These are phyloP conservation scores for Lipomyces sp. DNA, from an alignment of 805 yeast species.

Conservation along the genomic window DNA sequence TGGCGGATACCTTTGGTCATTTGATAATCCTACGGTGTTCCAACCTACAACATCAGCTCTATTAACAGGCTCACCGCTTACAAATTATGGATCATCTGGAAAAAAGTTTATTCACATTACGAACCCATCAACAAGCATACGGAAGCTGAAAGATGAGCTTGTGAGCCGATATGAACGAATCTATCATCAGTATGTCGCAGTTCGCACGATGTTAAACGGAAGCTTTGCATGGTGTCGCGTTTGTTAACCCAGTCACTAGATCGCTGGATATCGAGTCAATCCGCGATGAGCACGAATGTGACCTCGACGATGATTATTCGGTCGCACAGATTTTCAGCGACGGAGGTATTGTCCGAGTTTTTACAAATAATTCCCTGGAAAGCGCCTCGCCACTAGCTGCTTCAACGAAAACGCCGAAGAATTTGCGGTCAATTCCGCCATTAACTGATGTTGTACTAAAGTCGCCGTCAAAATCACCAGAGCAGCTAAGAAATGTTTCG, in stretches of 20 bases:
- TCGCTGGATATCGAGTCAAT: conserved; percentile 7
- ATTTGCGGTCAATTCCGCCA: neutral
- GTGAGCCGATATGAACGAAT: conserved; percentile 7
- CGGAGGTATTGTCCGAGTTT: conserved; percentile 16
- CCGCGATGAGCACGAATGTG: conserved; percentile 29
- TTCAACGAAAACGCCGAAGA: neutral
- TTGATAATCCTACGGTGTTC: neutral
- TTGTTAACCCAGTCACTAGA: conserved; percentile 3
- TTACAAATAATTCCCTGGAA: neutral
- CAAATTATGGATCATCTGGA: neutral
- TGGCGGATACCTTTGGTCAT: neutral
- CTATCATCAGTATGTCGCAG: conserved; percentile 1
- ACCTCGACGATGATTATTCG: conserved; percentile 33
- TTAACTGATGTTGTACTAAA: neutral
- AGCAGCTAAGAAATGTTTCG: neutral
- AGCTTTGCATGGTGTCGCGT: neutral
- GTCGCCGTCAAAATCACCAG: conserved; percentile 10
- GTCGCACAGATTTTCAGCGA: conserved; percentile 24
- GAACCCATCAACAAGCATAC: conserved; percentile 9
- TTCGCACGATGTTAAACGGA: neutral
- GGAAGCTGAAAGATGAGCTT: conserved; percentile 6
- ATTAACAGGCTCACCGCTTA: neutral
- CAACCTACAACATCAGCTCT: neutral
- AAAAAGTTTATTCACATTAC: conserved; percentile 21
- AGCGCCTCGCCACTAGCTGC: neutral